A percentile compares a stretch with the other conserved stretches of the same genome.
phyloP scores from a whole-genome alignment of 306 rosid species.

The Pachyrhizus erosus region DNA sequence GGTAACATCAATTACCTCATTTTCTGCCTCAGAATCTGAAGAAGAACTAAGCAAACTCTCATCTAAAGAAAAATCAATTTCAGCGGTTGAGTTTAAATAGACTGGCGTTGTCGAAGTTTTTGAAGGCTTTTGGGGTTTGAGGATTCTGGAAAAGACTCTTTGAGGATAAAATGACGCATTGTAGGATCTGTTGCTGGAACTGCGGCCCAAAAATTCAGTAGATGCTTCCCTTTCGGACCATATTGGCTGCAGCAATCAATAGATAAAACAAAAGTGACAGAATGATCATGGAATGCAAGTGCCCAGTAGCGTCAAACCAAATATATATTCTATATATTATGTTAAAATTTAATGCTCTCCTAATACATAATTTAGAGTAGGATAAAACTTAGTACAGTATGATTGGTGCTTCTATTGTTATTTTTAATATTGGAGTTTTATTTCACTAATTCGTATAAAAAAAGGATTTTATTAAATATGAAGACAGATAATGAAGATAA shows the following conservation, averaged over 20 bases:
- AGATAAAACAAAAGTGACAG: not conserved
- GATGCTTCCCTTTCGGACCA: conserved; percentile 78
- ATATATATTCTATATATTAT: not conserved
- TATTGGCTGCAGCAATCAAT: conserved; percentile 69
- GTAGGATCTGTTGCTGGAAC: conserved; percentile 46
- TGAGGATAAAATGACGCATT: conserved; percentile 57
- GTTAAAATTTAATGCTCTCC: not conserved
- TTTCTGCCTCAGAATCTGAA: conserved; percentile 68
- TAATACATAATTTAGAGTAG: not conserved
- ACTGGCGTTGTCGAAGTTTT: conserved; percentile 42
- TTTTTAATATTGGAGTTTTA: no score
- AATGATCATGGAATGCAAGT: conserved; percentile 17
- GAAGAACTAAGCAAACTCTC: conserved; percentile 51
- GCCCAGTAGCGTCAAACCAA: not conserved
- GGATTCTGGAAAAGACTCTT: conserved; percentile 55
- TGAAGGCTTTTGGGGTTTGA: conserved; percentile 50
- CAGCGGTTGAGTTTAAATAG: conserved; percentile 50
- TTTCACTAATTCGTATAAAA: no score
- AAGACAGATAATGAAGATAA: no score
- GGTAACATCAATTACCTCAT: conserved; percentile 69
- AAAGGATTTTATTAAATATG: no score
- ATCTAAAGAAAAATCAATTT: conserved; percentile 53
- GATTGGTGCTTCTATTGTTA: no score
- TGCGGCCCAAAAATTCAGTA: conserved; percentile 50
- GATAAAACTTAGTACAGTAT: no score